Percentiles rank a stretch among this genome's conserved stretches.
Evolutionary conservation across 768 basidiomycete genomes (phyloP).

Genomic region (Lactarius quietus): DNA sequence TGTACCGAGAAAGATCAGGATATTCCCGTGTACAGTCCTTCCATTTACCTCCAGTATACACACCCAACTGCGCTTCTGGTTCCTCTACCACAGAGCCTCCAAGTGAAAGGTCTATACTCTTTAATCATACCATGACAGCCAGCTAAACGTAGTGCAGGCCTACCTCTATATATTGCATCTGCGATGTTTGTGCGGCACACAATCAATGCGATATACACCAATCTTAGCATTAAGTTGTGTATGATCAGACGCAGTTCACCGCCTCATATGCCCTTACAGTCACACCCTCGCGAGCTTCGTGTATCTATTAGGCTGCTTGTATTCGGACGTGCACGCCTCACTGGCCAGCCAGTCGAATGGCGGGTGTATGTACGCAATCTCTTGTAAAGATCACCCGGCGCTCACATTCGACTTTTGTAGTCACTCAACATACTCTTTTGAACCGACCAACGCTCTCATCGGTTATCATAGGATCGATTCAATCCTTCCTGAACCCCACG

Average conservation of each 20-base stretch:
- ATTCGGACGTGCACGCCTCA: conserved; percentile 58
- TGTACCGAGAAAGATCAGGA: conserved; percentile 42
- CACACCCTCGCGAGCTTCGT: conserved; percentile 30
- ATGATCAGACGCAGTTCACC: conserved; percentile 37
- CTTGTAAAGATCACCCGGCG: conserved; percentile 2
- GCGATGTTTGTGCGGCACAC: conserved; percentile 69
- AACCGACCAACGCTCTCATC: conserved; percentile 61
- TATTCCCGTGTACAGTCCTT: conserved; percentile 54
- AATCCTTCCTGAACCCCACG: conserved; percentile 75
- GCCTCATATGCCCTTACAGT: conserved; percentile 28
- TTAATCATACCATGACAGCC: not conserved
- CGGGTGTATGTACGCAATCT: conserved; percentile 51
- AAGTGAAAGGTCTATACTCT: conserved; percentile 57
- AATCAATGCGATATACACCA: conserved; percentile 69
- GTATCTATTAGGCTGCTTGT: conserved; percentile 54
- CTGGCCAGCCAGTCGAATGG: conserved; percentile 63
- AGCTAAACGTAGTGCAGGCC: conserved; percentile 40
- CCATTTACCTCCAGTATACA: conserved; percentile 60
- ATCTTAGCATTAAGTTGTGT: conserved; percentile 53
- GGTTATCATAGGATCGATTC: conserved; percentile 63
- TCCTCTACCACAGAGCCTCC: conserved; percentile 66
- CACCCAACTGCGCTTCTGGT: conserved; percentile 63
- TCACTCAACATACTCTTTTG: conserved; percentile 71
- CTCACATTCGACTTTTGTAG: conserved; percentile 35
- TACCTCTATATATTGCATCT: conserved; percentile 68